Evolutionary conservation across 2,329 filamentous ascomycete species (phyloP).

Genomic region (Sporothrix globosa): DNA sequence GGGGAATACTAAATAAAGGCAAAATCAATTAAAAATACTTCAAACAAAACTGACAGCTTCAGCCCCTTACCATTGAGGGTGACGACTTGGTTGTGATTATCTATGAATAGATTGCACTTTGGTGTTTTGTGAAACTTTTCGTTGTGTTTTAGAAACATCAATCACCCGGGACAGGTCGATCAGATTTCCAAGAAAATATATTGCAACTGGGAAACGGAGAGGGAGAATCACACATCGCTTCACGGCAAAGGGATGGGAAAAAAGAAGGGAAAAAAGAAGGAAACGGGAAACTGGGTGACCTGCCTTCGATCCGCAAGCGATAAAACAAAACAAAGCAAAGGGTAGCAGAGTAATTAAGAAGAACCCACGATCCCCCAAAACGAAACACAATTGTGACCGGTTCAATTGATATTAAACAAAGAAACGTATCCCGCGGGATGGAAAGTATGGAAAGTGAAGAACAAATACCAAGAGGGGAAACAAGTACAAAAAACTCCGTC

Average conservation of each 20-base stretch:
- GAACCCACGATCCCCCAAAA: slow-evolving; percentile 23
- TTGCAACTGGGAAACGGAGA: not conserved
- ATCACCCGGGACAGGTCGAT: slow-evolving; percentile 6
- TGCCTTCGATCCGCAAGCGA: slow-evolving; percentile 11
- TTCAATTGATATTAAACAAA: slow-evolving; percentile 19
- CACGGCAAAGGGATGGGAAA: not conserved
- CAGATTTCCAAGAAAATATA: slow-evolving; percentile 6
- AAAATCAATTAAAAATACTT: not conserved
- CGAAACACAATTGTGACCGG: slow-evolving; percentile 27
- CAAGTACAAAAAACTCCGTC: not conserved
- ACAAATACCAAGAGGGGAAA: not conserved
- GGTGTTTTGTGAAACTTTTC: slow-evolving; percentile 26
- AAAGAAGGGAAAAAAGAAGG: not conserved
- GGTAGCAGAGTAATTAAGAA: not conserved
- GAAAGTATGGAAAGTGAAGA: not conserved
- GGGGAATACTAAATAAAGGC: not conserved
- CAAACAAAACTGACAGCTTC: not conserved
- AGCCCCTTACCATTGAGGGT: slow-evolving; percentile 11
- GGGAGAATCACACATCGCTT: not conserved
- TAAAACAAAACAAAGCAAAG: not conserved
- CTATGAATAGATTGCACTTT: not conserved
- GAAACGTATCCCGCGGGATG: not conserved
- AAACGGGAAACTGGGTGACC: slow-evolving; percentile 25
- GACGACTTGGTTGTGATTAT: not conserved
- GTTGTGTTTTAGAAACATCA: slow-evolving; percentile 15